Evolutionary conservation across 1,139 yeast species (phyloP).

Genomic region (Suhomyces choctaworum): DNA sequence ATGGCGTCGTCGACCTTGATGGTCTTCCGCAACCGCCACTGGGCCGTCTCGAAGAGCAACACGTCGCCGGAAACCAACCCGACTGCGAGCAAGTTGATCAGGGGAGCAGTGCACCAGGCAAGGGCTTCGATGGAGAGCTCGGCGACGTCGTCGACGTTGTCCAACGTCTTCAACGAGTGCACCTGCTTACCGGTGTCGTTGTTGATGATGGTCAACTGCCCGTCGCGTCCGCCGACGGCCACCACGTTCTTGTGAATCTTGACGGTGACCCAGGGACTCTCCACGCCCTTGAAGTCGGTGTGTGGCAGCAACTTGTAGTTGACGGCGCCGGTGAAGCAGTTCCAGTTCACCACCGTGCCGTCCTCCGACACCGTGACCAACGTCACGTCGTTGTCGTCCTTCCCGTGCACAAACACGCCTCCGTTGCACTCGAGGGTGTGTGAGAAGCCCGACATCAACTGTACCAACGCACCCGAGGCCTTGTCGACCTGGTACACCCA

Average conservation of each 20-base stretch:
- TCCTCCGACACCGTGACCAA: conserved; percentile 86
- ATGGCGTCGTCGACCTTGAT: conserved; percentile 76
- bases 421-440: conserved; percentile 79
- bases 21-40: conserved; percentile 82
- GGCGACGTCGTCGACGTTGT: conserved; percentile 59
- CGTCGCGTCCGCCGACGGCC: conserved; percentile 85
- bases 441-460: conserved; percentile 76
- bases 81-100: conserved; percentile 64
- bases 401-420: conserved; percentile 70
- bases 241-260: conserved; percentile 49
- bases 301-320: conserved; percentile 64
- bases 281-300: conserved; percentile 64
- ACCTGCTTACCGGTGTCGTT: conserved; percentile 71
- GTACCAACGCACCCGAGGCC: conserved; percentile 53
- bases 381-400: conserved; percentile 59
- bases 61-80: conserved; percentile 91
- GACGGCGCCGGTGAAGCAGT: conserved; percentile 73
- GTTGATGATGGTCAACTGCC: conserved; percentile 75
- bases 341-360: conserved; percentile 86
- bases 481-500: conserved; percentile 85
- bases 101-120: conserved; percentile 69
- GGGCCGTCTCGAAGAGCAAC: conserved; percentile 73
- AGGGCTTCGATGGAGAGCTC: conserved; percentile 87
- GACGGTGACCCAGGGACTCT: conserved; percentile 86
- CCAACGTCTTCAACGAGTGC: conserved; percentile 63